These are phyloP conservation scores for Allantophomopsis cytisporea DNA, from an alignment of 2,329 filamentous ascomycete genomes.

Conservation along the genomic window DNA sequence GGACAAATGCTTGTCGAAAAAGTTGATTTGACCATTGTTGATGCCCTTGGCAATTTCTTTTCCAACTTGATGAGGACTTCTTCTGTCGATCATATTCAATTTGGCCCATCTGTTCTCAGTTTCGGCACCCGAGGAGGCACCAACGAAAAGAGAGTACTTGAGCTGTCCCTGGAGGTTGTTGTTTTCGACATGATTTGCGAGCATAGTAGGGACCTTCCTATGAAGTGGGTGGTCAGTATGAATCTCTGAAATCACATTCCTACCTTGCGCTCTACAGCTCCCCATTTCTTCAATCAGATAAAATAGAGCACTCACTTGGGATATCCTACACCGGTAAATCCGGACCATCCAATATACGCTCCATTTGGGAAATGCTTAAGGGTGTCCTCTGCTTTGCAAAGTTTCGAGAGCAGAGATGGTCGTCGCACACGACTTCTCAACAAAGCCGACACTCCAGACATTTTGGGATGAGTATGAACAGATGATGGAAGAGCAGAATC, in stretches of 20 bases:
- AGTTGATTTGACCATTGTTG: slow-evolving; percentile 77
- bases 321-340: slow-evolving; percentile 83
- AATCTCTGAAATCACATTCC: slow-evolving; percentile 7
- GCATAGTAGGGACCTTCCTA: slow-evolving; percentile 69
- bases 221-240: neutral
- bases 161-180: slow-evolving; percentile 74
- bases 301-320: slow-evolving; percentile 49
- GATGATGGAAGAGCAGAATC: no score
- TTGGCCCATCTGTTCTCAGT: slow-evolving; percentile 87
- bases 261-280: neutral
- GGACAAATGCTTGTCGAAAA: slow-evolving; percentile 87
- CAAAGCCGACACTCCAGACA: slow-evolving; percentile 23
- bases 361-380: slow-evolving; percentile 72
- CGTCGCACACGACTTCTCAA: slow-evolving; percentile 64
- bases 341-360: slow-evolving; percentile 82
- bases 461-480: no score
- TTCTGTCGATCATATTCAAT: slow-evolving; percentile 79
- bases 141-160: slow-evolving; percentile 78
- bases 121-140: slow-evolving; percentile 73
- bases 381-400: slow-evolving; percentile 67
- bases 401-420: slow-evolving; percentile 67
- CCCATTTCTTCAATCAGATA: no score
- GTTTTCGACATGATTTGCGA: slow-evolving; percentile 82
- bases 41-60: slow-evolving; percentile 86
- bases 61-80: slow-evolving; percentile 77